Conservation (phyloP, 2,329 filamentous ascomycete genomes). For the Ceratocystis colombiana region DNA sequence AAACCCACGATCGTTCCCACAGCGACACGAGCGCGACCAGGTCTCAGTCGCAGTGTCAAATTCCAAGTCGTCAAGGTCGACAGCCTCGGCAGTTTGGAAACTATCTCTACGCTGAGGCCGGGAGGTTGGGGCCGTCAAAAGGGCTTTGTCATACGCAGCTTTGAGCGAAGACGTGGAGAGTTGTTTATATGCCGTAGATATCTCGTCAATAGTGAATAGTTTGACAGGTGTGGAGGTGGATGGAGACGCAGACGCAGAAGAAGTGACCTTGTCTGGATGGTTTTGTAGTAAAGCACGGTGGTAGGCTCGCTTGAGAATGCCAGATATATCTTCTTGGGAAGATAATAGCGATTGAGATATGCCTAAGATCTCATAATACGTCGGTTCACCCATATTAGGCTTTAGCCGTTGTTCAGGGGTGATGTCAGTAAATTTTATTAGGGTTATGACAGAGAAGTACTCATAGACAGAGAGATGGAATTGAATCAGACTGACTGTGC, state of each 20-base stretch:
- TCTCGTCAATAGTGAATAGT: slow-evolving; percentile 51
- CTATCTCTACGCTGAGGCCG: slow-evolving; percentile 32
- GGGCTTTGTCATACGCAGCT: slow-evolving; percentile 44
- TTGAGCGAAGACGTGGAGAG: slow-evolving; percentile 44
- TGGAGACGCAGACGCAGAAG: background rate
- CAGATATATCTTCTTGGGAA: slow-evolving; percentile 36
- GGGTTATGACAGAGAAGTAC: background rate
- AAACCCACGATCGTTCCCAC: slow-evolving; percentile 53
- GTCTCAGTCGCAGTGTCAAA: slow-evolving; percentile 40
- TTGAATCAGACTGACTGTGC: background rate
- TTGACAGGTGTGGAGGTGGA: slow-evolving; percentile 17
- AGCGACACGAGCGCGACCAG: slow-evolving; percentile 53
- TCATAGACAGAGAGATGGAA: background rate
- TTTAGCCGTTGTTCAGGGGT: background rate
- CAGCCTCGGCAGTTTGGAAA: slow-evolving; percentile 50
- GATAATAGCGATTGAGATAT: slow-evolving; percentile 43
- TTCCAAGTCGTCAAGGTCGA: slow-evolving; percentile 55
- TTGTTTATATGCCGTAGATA: slow-evolving; percentile 48
- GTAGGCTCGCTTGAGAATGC: slow-evolving; percentile 53
- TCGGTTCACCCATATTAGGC: slow-evolving; percentile 31
- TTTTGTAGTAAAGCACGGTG: slow-evolving; percentile 53
- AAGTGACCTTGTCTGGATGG: slow-evolving; percentile 50
- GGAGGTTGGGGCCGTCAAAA: slow-evolving; percentile 32
- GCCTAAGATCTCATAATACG: slow-evolving; percentile 52
- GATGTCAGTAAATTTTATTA: background rate